These are phyloP conservation scores for Obelidium mucronatum DNA, from an alignment of 192 early-diverging fungal genomes.

Conservation along the genomic window DNA sequence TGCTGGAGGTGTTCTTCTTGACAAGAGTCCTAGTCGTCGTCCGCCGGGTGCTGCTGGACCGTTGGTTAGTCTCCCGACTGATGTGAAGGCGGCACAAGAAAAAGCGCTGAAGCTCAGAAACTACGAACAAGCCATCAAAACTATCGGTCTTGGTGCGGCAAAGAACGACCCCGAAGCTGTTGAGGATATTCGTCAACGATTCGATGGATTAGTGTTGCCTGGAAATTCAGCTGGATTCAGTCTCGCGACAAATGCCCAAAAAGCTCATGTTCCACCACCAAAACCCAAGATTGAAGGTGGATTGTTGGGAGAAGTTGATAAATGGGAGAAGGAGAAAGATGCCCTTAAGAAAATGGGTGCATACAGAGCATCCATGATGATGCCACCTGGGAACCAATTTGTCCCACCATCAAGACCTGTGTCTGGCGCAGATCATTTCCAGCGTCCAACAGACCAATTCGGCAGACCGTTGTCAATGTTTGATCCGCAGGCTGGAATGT, in stretches of 20 bases:
- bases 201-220: neutral
- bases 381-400: slow-evolving; percentile 8
- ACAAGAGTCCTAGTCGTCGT: slow-evolving; percentile 26
- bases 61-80: slow-evolving; percentile 25
- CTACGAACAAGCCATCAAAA: slow-evolving; percentile 26
- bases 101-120: slow-evolving; percentile 27
- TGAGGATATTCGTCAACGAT: slow-evolving; percentile 11
- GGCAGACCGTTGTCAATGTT: neutral
- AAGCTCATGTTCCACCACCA: neutral
- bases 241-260: neutral
- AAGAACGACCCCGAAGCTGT: neutral
- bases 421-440: neutral
- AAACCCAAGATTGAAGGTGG: slow-evolving; percentile 50
- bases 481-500: neutral
- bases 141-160: slow-evolving; percentile 25
- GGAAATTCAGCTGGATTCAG: neutral
- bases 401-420: neutral
- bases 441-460: neutral
- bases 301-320: slow-evolving; percentile 43
- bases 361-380: slow-evolving; percentile 25
- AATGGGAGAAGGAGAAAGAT: slow-evolving; percentile 43
- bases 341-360: slow-evolving; percentile 40
- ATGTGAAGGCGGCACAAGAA: slow-evolving; percentile 33
- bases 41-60: slow-evolving; percentile 9
- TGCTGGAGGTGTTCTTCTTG: slow-evolving; percentile 16